phyloP scores from a whole-genome alignment of 2,329 filamentous ascomycete species.

The Berkeleyomyces basicola region DNA sequence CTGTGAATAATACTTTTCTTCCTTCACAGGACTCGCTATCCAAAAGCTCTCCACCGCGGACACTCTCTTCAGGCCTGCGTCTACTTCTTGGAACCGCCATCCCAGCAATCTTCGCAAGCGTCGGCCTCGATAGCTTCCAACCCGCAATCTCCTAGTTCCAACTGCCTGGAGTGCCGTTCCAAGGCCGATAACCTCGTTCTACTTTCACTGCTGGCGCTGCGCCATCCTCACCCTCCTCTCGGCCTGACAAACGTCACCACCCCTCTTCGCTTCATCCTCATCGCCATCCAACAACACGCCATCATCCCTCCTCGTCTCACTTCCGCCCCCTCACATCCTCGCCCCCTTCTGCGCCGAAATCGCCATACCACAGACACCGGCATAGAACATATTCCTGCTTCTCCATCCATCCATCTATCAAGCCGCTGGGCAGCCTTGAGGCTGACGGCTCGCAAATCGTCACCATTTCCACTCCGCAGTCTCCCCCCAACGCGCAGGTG shows the following conservation, averaged over 20 bases:
- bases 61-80: no score
- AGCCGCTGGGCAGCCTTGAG: slow-evolving; percentile 7
- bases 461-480: slow-evolving; percentile 7
- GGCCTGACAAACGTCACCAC: not conserved
- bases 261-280: not conserved
- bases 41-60: no score
- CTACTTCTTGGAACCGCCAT: no score
- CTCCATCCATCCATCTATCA: not conserved
- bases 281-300: not conserved
- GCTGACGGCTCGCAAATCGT: slow-evolving; percentile 4
- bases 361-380: not conserved
- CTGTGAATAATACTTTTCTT: no score
- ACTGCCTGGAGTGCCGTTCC: not conserved
- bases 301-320: not conserved
- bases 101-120: no score
- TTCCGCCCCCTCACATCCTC: not conserved
- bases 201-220: not conserved
- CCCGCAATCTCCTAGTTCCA: no score
- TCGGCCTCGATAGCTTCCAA: no score
- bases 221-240: not conserved
- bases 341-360: not conserved
- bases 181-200: not conserved
- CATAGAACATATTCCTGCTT: not conserved
- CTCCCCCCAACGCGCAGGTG: slow-evolving; percentile 2
- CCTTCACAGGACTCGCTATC: no score